Evolutionary conservation across 1,284 basidiomycete species (phyloP).

Genomic region (Cutaneotrichosporon dermatis): DNA sequence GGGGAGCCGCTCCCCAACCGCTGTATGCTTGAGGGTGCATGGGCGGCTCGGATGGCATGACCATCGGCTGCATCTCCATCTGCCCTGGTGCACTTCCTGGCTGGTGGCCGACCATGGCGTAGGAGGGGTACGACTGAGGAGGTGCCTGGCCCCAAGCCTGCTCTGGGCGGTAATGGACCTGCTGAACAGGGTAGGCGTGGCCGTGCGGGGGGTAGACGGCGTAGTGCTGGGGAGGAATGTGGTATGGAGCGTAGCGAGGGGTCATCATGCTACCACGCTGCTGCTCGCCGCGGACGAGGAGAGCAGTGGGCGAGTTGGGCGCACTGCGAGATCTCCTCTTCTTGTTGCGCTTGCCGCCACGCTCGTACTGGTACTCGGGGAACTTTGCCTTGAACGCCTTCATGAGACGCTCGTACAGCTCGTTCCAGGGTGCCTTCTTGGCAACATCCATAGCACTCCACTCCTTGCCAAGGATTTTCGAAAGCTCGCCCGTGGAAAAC

Average conservation of each 20-base stretch:
- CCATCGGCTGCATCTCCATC: not conserved
- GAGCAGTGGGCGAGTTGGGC: slow-evolving; percentile 3
- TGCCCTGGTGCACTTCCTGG: not conserved
- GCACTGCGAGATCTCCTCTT: slow-evolving; percentile 1
- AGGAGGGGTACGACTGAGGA: not conserved
- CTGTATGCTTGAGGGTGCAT: not conserved
- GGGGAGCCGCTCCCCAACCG: not conserved
- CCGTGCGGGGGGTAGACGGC: not conserved
- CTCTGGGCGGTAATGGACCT: not conserved
- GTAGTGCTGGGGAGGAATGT: not conserved
- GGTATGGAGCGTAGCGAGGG: slow-evolving; percentile 3
- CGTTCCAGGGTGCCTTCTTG: slow-evolving; percentile 19
- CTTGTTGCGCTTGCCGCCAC: slow-evolving; percentile 14
- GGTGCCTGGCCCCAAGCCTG: not conserved
- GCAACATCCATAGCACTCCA: slow-evolving; percentile 15
- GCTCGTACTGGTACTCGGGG: slow-evolving; percentile 25
- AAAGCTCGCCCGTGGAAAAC: slow-evolving; percentile 19
- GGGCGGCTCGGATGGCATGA: not conserved
- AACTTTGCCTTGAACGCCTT: slow-evolving; percentile 23
- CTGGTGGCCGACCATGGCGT: not conserved
- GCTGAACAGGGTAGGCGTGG: not conserved
- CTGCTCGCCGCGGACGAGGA: slow-evolving; percentile 1
- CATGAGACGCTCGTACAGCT: slow-evolving; percentile 19
- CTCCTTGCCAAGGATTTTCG: slow-evolving; percentile 21
- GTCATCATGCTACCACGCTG: slow-evolving; percentile 1